Base-by-base conservation (phyloP, 2,329 filamentous ascomycete genomes). In the Ophioceras dolichostomum region DNA sequence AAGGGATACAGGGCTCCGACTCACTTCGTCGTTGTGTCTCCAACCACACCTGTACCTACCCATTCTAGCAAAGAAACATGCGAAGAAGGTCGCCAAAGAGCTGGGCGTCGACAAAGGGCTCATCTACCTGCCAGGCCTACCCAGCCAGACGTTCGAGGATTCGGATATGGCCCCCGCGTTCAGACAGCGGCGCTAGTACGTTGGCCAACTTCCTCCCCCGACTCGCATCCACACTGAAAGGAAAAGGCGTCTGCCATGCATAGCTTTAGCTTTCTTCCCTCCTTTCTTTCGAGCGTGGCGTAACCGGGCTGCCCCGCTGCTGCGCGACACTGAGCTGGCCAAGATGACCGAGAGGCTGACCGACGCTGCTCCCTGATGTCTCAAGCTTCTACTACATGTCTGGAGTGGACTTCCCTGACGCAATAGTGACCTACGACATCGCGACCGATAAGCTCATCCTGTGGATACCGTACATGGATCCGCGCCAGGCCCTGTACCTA, bases 401-500 rank as follows among this genome's bases (percentile, higher is more conserved):
- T 20, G 73, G 73, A 26, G 65, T 61, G 40, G 56, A 74, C 53
- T 68, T 74, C 42, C 58, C 68, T 2, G 67, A 68, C 46, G 74
- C 68, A 48, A 59, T 60, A 34, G 62, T 72, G 24, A 76, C 73
- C 2, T 76, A 76, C 47, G 70, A 76, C 42, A 65, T 76, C 34
- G 58, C 52, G 17, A 59, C 60, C 10, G 80, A 88, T 52, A 59
- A 62, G 17, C 68, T 91, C 39, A 74, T 70, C 5, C 70, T 89
- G 20, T 91, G 81, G 70, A 76, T 89, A 34, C 82, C 83, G 2
- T 72, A 74, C 47, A 73, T 78, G 44, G 73, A 82, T 45, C 73
- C 71, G 12, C 65, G 63, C 13, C 64, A 70, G 46, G 63, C 72
- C 10, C 69, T 84, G 34, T 85, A 72, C 68, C 73, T 72, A 49